These are phyloP conservation scores for Fusarium cyanostomum DNA, from an alignment of 2,329 filamentous ascomycete genomes.

Conservation along the genomic window DNA sequence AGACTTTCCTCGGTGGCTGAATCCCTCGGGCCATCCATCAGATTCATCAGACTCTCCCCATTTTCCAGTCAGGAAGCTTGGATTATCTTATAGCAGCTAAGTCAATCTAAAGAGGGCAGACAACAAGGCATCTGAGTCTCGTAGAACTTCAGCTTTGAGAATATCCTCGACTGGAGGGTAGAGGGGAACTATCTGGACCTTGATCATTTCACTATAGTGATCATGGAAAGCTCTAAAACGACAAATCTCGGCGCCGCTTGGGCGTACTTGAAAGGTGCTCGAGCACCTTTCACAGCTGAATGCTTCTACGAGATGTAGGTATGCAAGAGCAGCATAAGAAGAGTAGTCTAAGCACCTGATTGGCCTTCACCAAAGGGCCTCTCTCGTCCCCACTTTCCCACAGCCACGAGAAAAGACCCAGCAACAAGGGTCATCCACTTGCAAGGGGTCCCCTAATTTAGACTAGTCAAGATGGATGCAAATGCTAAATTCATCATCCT, in stretches of 20 bases:
- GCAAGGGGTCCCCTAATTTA: conserved; percentile 27
- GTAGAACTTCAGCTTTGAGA: neutral
- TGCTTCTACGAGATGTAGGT: no score
- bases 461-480: conserved; percentile 23
- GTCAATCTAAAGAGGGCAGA: neutral
- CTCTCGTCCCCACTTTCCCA: conserved; percentile 19
- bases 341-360: no score
- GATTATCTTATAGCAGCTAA: no score
- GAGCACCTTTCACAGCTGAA: no score
- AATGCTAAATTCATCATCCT: conserved; percentile 34
- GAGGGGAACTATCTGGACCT: neutral
- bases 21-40: neutral
- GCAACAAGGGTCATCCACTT: conserved; percentile 33
- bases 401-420: conserved; percentile 15
- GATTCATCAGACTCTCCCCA: neutral
- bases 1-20: neutral
- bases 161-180: neutral
- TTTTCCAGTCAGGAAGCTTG: no score
- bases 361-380: neutral
- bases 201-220: neutral
- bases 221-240: no score
- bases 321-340: no score
- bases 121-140: neutral
- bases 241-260: no score
- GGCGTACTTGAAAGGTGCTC: no score